A percentile compares a stretch with the other conserved stretches of the same genome.
Conservation (phyloP, 73 alveolate genomes). For the Blepharisma japonicum region DNA sequence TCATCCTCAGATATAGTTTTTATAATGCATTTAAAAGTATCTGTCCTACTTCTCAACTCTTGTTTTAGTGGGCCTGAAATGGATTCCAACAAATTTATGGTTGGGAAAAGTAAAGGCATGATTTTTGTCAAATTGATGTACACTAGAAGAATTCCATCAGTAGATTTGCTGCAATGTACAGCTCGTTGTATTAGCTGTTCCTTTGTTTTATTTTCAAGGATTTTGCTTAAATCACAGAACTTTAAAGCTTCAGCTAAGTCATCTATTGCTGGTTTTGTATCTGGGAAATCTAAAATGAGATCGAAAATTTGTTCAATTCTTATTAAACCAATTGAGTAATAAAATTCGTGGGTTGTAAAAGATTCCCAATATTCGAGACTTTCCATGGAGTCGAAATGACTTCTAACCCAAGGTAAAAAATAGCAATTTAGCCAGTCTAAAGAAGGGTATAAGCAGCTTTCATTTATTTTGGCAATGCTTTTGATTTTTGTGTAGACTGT, state of each 20-base stretch:
- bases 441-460: too few species aligned
- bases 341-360: too few species aligned
- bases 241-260: conserved; percentile 50
- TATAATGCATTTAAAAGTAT: conserved; percentile 84
- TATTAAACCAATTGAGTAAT: too few species aligned
- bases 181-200: conserved; percentile 67
- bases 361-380: too few species aligned
- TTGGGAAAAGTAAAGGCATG: conserved; percentile 72
- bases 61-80: conserved; percentile 83
- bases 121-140: conserved; percentile 80
- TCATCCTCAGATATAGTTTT: conserved; percentile 76
- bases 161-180: conserved; percentile 52
- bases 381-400: too few species aligned
- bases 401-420: too few species aligned
- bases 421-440: too few species aligned
- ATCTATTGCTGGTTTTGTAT: conserved; percentile 39
- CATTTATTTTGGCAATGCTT: too few species aligned
- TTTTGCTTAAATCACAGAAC: conserved; percentile 40
- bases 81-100: conserved; percentile 64
- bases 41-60: conserved; percentile 69
- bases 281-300: conserved; percentile 47
- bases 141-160: conserved; percentile 74
- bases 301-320: conserved; percentile 41
- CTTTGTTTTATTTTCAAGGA: conserved; percentile 59
- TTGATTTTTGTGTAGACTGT: too few species aligned